Evolutionary conservation across 1,139 yeast genomes (phyloP).

Genomic region (Suhomyces anneliseae): DNA sequence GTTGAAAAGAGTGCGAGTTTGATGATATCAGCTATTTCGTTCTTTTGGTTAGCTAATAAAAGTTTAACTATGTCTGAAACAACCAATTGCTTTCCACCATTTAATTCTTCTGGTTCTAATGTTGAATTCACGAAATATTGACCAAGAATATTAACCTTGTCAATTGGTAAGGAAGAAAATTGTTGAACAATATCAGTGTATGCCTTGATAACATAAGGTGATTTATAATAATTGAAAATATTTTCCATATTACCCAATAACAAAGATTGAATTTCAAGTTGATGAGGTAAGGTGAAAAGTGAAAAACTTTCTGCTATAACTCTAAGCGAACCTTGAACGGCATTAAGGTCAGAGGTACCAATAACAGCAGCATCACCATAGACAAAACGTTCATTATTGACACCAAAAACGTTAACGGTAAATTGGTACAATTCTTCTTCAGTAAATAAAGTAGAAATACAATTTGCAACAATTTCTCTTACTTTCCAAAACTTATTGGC

Average conservation of each 20-base stretch:
- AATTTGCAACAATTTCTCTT: constrained; percentile 80
- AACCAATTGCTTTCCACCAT: constrained; percentile 49
- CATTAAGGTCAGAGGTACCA: constrained; percentile 1
- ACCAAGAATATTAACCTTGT: constrained; percentile 15
- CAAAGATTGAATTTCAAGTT: neutral
- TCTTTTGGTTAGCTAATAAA: constrained; percentile 23
- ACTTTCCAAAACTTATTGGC: constrained; percentile 67
- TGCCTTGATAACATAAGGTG: constrained; percentile 28
- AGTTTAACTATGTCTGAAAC: constrained; percentile 31
- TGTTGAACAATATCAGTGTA: constrained; percentile 29
- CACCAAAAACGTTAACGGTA: constrained; percentile 2
- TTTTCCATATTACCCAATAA: neutral
- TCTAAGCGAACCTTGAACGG: constrained; percentile 6
- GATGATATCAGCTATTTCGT: constrained; percentile 23
- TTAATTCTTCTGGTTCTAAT: constrained; percentile 11
- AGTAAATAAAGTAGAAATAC: constrained; percentile 53
- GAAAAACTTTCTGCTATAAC: constrained; percentile 2
- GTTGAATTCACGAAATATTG: constrained; percentile 23
- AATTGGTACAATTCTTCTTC: constrained; percentile 20
- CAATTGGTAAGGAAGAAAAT: constrained; percentile 3
- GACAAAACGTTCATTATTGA: neutral
- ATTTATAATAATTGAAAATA: neutral
- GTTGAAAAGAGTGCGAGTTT: constrained; percentile 33
- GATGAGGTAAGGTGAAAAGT: neutral
- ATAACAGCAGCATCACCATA: neutral